Evolutionary conservation across 208 protist species (phyloP), one percentile per base, ranked within the genome.

Genomic region (Trypanosoma melophagium): DNA sequence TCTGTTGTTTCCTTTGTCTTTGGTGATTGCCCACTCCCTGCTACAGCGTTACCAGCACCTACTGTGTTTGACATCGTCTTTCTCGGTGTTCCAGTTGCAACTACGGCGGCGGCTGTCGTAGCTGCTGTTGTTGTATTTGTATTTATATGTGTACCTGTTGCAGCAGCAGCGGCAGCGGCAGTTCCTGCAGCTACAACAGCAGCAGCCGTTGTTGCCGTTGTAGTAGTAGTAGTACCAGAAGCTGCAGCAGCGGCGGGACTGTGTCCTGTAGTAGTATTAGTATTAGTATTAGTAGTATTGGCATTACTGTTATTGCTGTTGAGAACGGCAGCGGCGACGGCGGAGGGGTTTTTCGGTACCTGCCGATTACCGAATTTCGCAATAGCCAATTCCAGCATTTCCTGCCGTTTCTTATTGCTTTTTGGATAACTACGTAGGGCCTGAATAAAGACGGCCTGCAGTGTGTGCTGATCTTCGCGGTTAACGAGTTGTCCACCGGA

Each of bases 401-500:
- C 90, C 60, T 86, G 79, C 16, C 89, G 82, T 60, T 79, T 81
- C 72, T 89, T 90, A 69, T 90, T 89, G 50, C 75, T 84, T 74
- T 90, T 92, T 12, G 82, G 83, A 76, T 89, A 92, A 10, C 72
- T 72, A 21, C 74, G 61, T 7, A 96, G 82, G 3, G 87, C 84
- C 54, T 86, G 78, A 54, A 96, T 83, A 25, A 93, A 84, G 44
- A 86, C 83, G 0, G 79, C 84, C 84, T 96, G 90, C 40, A 96
- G 66, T 7, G 77, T 76, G 71, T 93, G 90, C 65, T 96, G 90
- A 56, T 96, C 90, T 47, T 92, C 87, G 22, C 90, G 83, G 63
- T 91, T 84, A 25, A 96, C 90, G 3, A 96, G 83, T 57, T 96
- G 90, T 12, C 90, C 90, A 28, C 83, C 84, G n/a, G 86, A 84